Conservation (phyloP, 257 asterid species). For the Forsythia suspensa region DNA sequence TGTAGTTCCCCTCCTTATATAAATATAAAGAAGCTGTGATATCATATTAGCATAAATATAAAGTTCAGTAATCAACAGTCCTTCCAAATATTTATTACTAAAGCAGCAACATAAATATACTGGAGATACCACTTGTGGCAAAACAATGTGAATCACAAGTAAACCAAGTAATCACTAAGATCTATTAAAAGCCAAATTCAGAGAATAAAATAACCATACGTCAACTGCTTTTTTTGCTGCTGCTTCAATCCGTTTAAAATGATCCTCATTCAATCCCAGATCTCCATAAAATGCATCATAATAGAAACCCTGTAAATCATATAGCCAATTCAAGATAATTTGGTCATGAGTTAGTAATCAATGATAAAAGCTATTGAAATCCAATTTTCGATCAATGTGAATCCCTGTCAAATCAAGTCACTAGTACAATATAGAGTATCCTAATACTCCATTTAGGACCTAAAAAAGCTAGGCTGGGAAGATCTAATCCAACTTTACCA, state of each 20-base stretch:
- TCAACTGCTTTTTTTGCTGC: constrained; percentile 81
- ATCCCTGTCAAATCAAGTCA: background rate
- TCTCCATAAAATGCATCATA: constrained; percentile 97
- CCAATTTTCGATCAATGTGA: background rate
- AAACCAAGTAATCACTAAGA: constrained; percentile 11
- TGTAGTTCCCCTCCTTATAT: background rate
- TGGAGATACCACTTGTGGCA: constrained; percentile 3
- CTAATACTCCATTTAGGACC: background rate
- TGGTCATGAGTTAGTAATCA: constrained; percentile 6
- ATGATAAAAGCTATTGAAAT: background rate
- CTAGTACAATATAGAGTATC: background rate
- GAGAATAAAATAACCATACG: constrained; percentile 45
- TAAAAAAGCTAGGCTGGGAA: background rate
- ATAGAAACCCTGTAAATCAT: constrained; percentile 77
- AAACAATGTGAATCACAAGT: constrained; percentile 10
- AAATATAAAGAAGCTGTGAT: background rate
- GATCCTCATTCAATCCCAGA: constrained; percentile 85
- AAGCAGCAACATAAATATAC: background rate
- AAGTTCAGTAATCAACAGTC: background rate
- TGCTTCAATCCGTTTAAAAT: constrained; percentile 74
- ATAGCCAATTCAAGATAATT: constrained; percentile 23
- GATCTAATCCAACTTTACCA: background rate
- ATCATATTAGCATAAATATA: background rate
- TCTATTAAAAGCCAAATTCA: constrained; percentile 11
- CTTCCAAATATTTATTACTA: background rate